Base-by-base conservation (phyloP, 1,139 yeast species). In the Blastobotrys elegans region DNA sequence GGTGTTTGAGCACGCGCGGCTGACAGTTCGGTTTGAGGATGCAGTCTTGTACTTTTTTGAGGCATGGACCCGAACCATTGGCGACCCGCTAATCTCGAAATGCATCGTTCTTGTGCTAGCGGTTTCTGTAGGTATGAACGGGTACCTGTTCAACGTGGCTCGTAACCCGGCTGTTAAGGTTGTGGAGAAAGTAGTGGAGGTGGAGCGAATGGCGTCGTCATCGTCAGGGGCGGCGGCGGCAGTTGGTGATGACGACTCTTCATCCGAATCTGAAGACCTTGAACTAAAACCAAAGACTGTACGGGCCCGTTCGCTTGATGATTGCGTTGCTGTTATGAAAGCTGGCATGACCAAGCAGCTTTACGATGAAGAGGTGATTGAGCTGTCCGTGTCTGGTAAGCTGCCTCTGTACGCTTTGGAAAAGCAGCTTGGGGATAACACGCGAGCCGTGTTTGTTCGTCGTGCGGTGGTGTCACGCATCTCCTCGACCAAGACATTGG, bases 321-420 rank as follows among this genome's bases (percentile, higher is more conserved):
- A 84, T 53, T 75, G 89, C 53, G 71, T 76, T 41, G 73, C 73
- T 14, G 64, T 79, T 22, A 67, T 86, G 72, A 83, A 87, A 62
- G 80, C 77, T 1, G 97, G 97, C 22, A 74, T 80, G 38, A 78
- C 87, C 34, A 76, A 77, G 57, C 71, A 78, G 20, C 75, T 92
- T 54, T 71, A 70, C 48, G 79, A 92, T 63, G 82, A 79, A 43
- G 96, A 92, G 67, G 77, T 92, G 51, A 75, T 84, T 4, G 69
- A 78, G 2, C 76, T 92, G 53, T 90, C 85, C 38, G 75, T 79
- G 14, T 69, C 77, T 13, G 95, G 95, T 34, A 86, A 86, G 62
- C 71, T 94, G 51, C 97, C 98, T 27, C 71, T 92, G 50, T 90
- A 94, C 64, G 96, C 97, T 0, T 76, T 94, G 55, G 99, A 92